Evolutionary conservation across 768 basidiomycete genomes (phyloP).

Genomic region (Daedaleopsis nitida): DNA sequence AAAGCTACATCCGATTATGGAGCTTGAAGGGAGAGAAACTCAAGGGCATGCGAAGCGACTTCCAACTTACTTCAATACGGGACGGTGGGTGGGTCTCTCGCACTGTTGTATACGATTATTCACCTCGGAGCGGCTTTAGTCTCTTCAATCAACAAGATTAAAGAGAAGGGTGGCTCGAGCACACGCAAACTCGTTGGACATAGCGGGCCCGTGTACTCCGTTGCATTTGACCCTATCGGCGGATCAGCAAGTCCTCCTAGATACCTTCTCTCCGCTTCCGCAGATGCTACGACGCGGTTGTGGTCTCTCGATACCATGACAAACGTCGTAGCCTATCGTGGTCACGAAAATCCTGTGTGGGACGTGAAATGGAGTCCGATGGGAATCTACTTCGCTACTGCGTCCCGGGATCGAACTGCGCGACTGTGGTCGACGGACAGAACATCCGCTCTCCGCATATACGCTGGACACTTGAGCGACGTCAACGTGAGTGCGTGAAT

Average conservation of each 20-base stretch:
- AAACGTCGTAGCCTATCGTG: constrained; percentile 91
- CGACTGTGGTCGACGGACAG: constrained; percentile 96
- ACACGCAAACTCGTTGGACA: constrained; percentile 97
- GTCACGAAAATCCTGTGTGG: constrained; percentile 98
- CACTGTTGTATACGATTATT: background rate
- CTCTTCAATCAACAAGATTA: constrained; percentile 60
- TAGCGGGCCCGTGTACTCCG: constrained; percentile 93
- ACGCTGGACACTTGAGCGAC: constrained; percentile 94
- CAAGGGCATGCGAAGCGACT: constrained; percentile 75
- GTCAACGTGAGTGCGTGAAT: constrained; percentile 75
- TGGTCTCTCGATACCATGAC: constrained; percentile 97
- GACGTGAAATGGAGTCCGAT: constrained; percentile 99
- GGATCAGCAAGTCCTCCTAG: constrained; percentile 86
- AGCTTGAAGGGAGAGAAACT: constrained; percentile 91
- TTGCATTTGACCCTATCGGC: constrained; percentile 88
- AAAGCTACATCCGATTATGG: constrained; percentile 95
- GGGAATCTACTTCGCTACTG: constrained; percentile 98
- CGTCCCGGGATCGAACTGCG: constrained; percentile 91
- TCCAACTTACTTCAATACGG: constrained; percentile 61
- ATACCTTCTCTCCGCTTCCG: constrained; percentile 89
- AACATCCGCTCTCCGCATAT: constrained; percentile 82
- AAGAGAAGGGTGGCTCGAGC: constrained; percentile 79
- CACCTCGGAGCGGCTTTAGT: constrained; percentile 40
- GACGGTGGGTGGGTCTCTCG: constrained; percentile 54
- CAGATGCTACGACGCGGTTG: constrained; percentile 86